These are phyloP conservation scores for Bipolaris bicolor DNA, from an alignment of 2,329 filamentous ascomycete species.

Conservation along the genomic window DNA sequence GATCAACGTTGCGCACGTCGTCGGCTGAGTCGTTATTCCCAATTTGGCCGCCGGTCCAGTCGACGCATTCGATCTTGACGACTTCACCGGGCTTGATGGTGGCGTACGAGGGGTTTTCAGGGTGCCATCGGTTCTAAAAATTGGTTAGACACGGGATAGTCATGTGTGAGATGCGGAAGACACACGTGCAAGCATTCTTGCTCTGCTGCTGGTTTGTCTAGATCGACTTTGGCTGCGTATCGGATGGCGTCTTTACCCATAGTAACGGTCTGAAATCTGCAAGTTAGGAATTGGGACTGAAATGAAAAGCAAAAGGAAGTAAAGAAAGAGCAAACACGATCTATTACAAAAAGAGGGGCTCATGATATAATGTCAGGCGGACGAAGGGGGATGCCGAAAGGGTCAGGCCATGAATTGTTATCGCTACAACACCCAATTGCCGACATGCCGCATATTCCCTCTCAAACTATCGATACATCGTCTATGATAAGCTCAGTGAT, in stretches of 20 bases:
- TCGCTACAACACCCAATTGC: constrained; percentile 23
- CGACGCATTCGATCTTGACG: constrained; percentile 91
- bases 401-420: constrained; percentile 25
- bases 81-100: constrained; percentile 82
- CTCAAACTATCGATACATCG: constrained; percentile 24
- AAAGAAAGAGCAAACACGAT: background rate
- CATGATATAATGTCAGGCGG: constrained; percentile 20
- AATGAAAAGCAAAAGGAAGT: background rate
- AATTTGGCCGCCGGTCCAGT: constrained; percentile 79
- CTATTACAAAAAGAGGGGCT: constrained; percentile 9
- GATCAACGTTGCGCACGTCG: constrained; percentile 81
- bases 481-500: constrained; percentile 46
- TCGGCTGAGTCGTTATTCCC: constrained; percentile 89
- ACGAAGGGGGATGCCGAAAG: constrained; percentile 24
- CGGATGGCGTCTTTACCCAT: constrained; percentile 66
- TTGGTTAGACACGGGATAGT: background rate
- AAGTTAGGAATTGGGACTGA: background rate
- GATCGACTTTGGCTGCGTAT: constrained; percentile 73
- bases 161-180: background rate
- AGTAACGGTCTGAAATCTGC: background rate
- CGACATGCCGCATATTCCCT: constrained; percentile 18
- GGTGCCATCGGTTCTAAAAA: constrained; percentile 85
- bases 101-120: constrained; percentile 76
- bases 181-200: constrained; percentile 74
- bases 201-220: constrained; percentile 73